Evolutionary conservation across 768 basidiomycete genomes (phyloP).

Genomic region (Daedaleopsis nitida): DNA sequence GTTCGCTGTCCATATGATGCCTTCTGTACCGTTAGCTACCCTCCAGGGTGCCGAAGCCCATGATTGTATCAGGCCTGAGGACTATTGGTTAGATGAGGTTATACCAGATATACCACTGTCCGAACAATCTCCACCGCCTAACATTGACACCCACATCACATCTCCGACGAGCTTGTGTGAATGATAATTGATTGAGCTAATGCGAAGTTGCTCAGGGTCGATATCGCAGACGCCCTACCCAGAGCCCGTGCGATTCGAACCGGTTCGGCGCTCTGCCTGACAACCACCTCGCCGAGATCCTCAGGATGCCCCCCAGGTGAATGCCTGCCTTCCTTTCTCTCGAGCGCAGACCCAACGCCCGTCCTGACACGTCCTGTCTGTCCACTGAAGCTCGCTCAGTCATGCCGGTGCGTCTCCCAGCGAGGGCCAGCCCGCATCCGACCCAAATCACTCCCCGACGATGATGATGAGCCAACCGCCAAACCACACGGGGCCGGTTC

Average conservation of each 20-base stretch:
- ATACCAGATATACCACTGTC: background rate
- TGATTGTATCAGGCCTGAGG: background rate
- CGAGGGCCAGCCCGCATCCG: constrained; percentile 5
- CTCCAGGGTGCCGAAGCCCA: background rate
- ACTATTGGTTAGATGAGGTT: background rate
- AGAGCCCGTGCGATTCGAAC: constrained; percentile 11
- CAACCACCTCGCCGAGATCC: constrained; percentile 13
- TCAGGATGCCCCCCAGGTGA: constrained; percentile 16
- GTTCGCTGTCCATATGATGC: constrained; percentile 25
- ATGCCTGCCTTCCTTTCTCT: background rate
- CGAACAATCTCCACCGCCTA: background rate
- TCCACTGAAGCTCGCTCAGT: constrained; percentile 12
- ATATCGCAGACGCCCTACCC: background rate
- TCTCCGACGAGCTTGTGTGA: no score
- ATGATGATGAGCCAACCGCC: constrained; percentile 21
- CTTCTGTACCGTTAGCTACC: constrained; percentile 13
- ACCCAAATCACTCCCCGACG: constrained; percentile 17
- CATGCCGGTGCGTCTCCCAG: constrained; percentile 6
- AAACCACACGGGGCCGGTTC: constrained; percentile 13
- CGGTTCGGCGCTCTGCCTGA: constrained; percentile 19
- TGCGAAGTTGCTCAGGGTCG: no score
- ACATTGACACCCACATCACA: no score
- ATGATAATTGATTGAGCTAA: no score
- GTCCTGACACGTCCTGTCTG: background rate
- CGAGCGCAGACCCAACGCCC: background rate